A percentile compares a stretch with the other conserved stretches of the same genome.
These are phyloP conservation scores for Flammula alnicola DNA, from an alignment of 1,284 basidiomycete species.

Conservation along the genomic window DNA sequence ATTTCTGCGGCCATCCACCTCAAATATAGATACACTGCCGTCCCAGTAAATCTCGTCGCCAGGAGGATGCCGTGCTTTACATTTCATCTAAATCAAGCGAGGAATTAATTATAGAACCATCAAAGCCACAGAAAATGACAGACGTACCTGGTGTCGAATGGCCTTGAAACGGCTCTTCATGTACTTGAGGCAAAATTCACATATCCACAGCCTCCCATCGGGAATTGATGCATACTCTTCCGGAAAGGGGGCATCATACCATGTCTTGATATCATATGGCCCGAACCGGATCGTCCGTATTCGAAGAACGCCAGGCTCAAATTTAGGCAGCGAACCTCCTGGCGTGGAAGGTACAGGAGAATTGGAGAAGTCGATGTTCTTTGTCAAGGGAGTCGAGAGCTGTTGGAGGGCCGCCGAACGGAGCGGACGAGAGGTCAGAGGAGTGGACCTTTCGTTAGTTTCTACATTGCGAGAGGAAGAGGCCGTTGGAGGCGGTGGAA, in stretches of 20 bases:
- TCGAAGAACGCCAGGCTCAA: conserved; percentile 54
- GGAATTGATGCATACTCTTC: conserved; percentile 96
- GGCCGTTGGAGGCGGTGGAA: conserved; percentile 35
- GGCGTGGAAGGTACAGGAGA: conserved; percentile 46
- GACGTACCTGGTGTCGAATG: conserved; percentile 81
- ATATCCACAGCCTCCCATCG: conserved; percentile 94
- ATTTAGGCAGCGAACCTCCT: conserved; percentile 33
- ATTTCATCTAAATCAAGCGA: conserved; percentile 83
- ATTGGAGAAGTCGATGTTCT: conserved; percentile 31
- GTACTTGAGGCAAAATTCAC: conserved; percentile 98
- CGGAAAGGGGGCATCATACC: conserved; percentile 99
- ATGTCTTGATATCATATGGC: conserved; percentile 94
- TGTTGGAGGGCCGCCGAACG: conserved; percentile 55
- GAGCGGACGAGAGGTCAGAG: conserved; percentile 68
- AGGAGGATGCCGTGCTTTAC: conserved; percentile 93
- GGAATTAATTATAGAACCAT: conserved; percentile 7
- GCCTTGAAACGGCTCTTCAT: conserved; percentile 96
- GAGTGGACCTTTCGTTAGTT: conserved; percentile 47
- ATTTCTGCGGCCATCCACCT: conserved; percentile 98
- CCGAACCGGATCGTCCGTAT: conserved; percentile 93
- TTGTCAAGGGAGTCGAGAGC: conserved; percentile 21
- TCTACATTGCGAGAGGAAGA: conserved; percentile 18
- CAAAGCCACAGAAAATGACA: conserved; percentile 10
- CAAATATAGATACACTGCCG: conserved; percentile 88
- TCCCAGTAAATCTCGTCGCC: conserved; percentile 99